Base-by-base conservation (phyloP, 208 protist species). In the Balamuthia mandrillaris region DNA sequence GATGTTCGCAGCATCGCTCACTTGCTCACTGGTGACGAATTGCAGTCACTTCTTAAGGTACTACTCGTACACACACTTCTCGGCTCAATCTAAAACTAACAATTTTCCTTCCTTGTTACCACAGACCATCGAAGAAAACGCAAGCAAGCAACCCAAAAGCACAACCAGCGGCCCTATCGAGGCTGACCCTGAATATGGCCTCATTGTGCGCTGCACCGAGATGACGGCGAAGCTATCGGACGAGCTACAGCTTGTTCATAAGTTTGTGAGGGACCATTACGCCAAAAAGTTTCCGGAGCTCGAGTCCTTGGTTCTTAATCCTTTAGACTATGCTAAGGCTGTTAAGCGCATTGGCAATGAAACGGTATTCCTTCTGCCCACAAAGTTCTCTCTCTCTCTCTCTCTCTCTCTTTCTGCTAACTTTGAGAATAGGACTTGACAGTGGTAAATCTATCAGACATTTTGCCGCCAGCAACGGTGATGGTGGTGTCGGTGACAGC, bases 401-500 rank as follows among this genome's bases (percentile, higher is more conserved):
- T 52, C 65, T 44, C n/a, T 18, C n/a, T 12, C 1, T 9, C 37
- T 49, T 27, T 29, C 12, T 29, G 27, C 5, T 42, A 49, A 10
- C n/a, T 6, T 47, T 44, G 24, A 75, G 74, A 4, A 24, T 44
- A 86, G 79, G 91, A 94, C 60, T 45, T 93, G 60, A 91, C 86
- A 12, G 35, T 88, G 33, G 65, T 90, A 1, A 87, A 94, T 27
- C 83, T 95, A 6, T 78, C 63, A 18, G 88, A 86, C 65, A 81
- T 94, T 42, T 75, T 95, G 42, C 92, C 94, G 14, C 74, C 86
- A 33, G 85, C 91, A 18, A 92, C 70, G 5, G 89, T 93, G 27
- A 95, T 95, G 94, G 88, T 94, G 7, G 89, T 95, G 10, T 81
- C 89, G 3, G 91, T 95, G 14, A 93, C 90, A 6, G 87, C 88